These are phyloP conservation scores for Myxozyma melibiosi DNA, from an alignment of 805 yeast genomes.

Conservation along the genomic window DNA sequence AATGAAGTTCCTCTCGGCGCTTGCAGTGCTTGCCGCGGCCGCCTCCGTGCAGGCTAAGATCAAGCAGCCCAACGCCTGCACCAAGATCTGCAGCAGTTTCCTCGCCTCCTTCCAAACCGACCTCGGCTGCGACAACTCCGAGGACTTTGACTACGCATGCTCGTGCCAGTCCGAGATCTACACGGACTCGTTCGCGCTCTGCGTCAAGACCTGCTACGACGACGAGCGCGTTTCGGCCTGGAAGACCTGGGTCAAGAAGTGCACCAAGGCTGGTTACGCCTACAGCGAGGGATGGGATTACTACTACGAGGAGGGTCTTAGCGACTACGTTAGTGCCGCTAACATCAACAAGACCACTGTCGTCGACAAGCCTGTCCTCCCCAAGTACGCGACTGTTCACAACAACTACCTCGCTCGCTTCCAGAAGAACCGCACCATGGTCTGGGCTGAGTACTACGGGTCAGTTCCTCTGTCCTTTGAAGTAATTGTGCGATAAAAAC, in stretches of 20 bases:
- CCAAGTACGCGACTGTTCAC: not conserved
- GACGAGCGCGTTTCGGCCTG: slow-evolving; percentile 5
- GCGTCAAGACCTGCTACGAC: slow-evolving; percentile 13
- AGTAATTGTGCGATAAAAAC: too few relatives aligned
- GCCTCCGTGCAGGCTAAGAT: not conserved
- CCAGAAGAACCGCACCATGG: slow-evolving; percentile 13
- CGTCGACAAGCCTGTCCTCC: slow-evolving; percentile 15
- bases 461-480: not conserved
- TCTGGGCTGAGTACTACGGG: slow-evolving; percentile 21
- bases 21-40: not conserved
- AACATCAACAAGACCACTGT: slow-evolving; percentile 5
- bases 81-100: not conserved
- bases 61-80: slow-evolving; percentile 2
- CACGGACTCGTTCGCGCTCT: slow-evolving; percentile 22
- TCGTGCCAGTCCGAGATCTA: slow-evolving; percentile 13
- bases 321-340: slow-evolving; percentile 5
- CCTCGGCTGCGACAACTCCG: not conserved
- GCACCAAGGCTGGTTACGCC: slow-evolving; percentile 12
- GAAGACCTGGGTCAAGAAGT: slow-evolving; percentile 6
- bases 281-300: not conserved
- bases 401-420: slow-evolving; percentile 8
- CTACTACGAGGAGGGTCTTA: slow-evolving; percentile 10
- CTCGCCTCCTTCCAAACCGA: slow-evolving; percentile 7
- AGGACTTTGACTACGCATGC: slow-evolving; percentile 13
- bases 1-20: not conserved